Percentiles rank a stretch among this genome's conserved stretches.
These are phyloP conservation scores for Solanum virginianum DNA, from an alignment of 257 asterid species.

Conservation along the genomic window DNA sequence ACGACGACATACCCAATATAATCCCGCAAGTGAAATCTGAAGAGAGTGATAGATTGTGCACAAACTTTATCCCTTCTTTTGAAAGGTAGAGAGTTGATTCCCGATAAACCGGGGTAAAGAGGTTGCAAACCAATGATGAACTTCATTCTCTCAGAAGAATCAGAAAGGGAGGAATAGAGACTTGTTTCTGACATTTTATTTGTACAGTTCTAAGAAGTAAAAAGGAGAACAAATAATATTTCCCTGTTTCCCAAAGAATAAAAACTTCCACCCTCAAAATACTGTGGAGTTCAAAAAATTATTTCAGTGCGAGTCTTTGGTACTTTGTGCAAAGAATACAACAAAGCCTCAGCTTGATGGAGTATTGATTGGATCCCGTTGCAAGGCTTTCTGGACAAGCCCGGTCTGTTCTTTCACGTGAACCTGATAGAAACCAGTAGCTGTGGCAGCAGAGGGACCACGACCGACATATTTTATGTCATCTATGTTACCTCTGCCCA, in stretches of 20 bases:
- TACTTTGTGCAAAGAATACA: not conserved
- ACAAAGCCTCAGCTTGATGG: not conserved
- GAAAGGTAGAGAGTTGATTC: not conserved
- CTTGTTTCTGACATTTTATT: not conserved
- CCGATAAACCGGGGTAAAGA: not conserved
- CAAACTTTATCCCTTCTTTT: not conserved
- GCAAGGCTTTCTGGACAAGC: slow-evolving; percentile 63
- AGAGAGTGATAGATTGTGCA: not conserved
- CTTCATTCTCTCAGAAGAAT: not conserved
- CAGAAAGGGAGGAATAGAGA: not conserved
- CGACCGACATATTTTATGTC: slow-evolving; percentile 78
- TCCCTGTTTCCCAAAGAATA: not conserved
- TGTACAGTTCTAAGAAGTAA: not conserved
- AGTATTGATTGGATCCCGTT: slow-evolving; percentile 38
- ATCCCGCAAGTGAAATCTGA: not conserved
- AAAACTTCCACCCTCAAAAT: not conserved
- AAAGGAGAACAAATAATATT: not conserved
- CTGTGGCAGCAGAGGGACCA: slow-evolving; percentile 90
- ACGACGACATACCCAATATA: not conserved
- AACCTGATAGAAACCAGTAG: slow-evolving; percentile 69
- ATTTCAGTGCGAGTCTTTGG: not conserved
- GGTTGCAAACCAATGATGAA: not conserved
- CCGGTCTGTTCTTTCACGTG: slow-evolving; percentile 65
- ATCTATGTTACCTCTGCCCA: slow-evolving; percentile 55
- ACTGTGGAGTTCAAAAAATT: not conserved